These are phyloP conservation scores for Penicillium verrucosum DNA, from an alignment of 2,329 filamentous ascomycete genomes.

Conservation along the genomic window DNA sequence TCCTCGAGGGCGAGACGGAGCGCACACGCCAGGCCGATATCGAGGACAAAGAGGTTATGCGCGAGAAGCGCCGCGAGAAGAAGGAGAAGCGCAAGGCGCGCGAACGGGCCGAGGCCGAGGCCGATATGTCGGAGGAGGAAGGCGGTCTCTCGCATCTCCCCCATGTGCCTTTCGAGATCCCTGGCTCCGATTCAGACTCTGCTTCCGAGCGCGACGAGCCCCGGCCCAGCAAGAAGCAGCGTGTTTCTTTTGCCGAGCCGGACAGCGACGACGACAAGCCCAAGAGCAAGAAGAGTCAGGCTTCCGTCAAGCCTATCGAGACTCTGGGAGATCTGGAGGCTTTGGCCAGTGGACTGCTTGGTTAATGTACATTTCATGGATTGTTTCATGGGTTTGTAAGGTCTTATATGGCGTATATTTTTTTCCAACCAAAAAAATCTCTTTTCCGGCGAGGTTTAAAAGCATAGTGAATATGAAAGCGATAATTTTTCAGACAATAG, in stretches of 20 bases:
- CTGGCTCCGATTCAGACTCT: slow-evolving; percentile 17
- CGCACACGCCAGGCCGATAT: slow-evolving; percentile 72
- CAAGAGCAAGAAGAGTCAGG: slow-evolving; percentile 14
- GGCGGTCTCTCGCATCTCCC: slow-evolving; percentile 18
- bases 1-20: slow-evolving; percentile 71
- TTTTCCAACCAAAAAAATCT: background rate
- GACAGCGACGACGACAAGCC: slow-evolving; percentile 29
- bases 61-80: slow-evolving; percentile 62
- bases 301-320: slow-evolving; percentile 33
- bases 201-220: slow-evolving; percentile 25
- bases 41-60: slow-evolving; percentile 76
- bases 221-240: slow-evolving; percentile 40
- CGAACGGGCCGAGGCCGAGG: slow-evolving; percentile 37
- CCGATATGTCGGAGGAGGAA: slow-evolving; percentile 29
- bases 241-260: slow-evolving; percentile 38
- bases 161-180: slow-evolving; percentile 22
- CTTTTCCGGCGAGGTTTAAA: slow-evolving; percentile 12
- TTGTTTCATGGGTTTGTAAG: slow-evolving; percentile 11
- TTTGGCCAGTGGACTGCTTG: slow-evolving; percentile 45
- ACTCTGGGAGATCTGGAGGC: slow-evolving; percentile 50
- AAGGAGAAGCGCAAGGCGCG: slow-evolving; percentile 45
- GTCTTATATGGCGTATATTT: slow-evolving; percentile 15
- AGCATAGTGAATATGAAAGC: slow-evolving; percentile 18
- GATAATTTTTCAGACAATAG: background rate
- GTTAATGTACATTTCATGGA: slow-evolving; percentile 19